Base-by-base conservation (phyloP, 257 asterid species). In the Verbascum thapsus region DNA sequence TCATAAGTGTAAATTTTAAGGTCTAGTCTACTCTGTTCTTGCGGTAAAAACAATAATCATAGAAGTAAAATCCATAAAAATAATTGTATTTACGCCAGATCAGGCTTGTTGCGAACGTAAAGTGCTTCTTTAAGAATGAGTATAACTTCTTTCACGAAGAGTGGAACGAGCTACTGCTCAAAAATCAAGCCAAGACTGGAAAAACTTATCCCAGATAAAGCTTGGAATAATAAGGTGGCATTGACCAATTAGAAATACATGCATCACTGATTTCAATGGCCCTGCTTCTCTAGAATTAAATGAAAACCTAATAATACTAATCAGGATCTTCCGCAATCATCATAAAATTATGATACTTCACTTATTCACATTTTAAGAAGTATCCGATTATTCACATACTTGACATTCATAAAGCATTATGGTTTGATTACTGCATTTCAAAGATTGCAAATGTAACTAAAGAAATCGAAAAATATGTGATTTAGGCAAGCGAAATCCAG, bases 391-490 rank as follows among this genome's bases (percentile, higher is more conserved):
- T 30, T 52, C 42, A 23, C 44, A 37, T 17, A 61, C 53, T 17
- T 17, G 17, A n/a, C 51, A 4, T 41, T 26, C 32, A 26, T 1
- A 26, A 26, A 26, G 32, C 20, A 47, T 53, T 59, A 66, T 20
- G 12, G 42, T 44, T 12, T 37, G 45, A 40, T 16, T 35, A 34
- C 43, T 34, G 39, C 4, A 13, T 3, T 35, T 45, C 60, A 42
- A 37, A 52, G 37, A 57, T 43, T 50, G 57, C 54, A 51, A 18
- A 13, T 35, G 34, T 55, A 75, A 32, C 32, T 44, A 34, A 40
- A 53, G 18, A 53, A 61, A 66, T 47, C 37, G 47, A 34, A 58
- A 43, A 26, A 38, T 42, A 12, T 49, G 60, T 49, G 50, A 35
- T 26, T 19, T 41, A 17, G 53, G 37, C 50, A 45, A 56, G 15